Conservation (phyloP, 1,139 yeast genomes). For the Scheffersomyces illinoinensis region DNA sequence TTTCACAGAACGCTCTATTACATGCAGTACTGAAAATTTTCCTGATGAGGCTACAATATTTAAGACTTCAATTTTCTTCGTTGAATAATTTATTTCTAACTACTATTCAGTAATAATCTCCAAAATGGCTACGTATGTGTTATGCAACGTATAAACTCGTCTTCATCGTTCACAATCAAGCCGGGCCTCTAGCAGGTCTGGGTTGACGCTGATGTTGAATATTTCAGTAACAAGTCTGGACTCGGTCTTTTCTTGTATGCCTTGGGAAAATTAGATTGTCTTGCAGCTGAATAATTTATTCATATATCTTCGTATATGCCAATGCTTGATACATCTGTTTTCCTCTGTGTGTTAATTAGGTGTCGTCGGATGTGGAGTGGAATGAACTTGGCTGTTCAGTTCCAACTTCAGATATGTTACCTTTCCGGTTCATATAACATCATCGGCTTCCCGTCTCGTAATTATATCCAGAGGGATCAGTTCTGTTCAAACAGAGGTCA, state of each 20-base stretch:
- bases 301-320: slow-evolving; percentile 32
- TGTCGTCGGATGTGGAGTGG: slow-evolving; percentile 29
- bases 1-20: neutral
- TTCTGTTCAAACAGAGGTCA: slow-evolving; percentile 6
- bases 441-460: slow-evolving; percentile 6
- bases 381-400: slow-evolving; percentile 52
- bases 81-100: neutral
- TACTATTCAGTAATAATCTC: slow-evolving; percentile 7
- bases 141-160: neutral
- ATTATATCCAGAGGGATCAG: slow-evolving; percentile 18
- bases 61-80: neutral
- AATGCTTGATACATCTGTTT: slow-evolving; percentile 52
- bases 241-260: slow-evolving; percentile 13
- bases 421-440: slow-evolving; percentile 21
- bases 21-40: neutral
- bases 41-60: neutral
- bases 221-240: neutral
- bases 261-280: slow-evolving; percentile 50
- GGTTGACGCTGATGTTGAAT: neutral
- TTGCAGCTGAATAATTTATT: slow-evolving; percentile 38
- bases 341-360: slow-evolving; percentile 39
- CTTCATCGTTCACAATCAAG: neutral
- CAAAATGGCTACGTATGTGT: slow-evolving; percentile 22
- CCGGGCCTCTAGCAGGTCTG: neutral
- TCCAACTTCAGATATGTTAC: slow-evolving; percentile 27